phyloP scores from a whole-genome alignment of 306 rosid species.

The Mimosa bimucronata region DNA sequence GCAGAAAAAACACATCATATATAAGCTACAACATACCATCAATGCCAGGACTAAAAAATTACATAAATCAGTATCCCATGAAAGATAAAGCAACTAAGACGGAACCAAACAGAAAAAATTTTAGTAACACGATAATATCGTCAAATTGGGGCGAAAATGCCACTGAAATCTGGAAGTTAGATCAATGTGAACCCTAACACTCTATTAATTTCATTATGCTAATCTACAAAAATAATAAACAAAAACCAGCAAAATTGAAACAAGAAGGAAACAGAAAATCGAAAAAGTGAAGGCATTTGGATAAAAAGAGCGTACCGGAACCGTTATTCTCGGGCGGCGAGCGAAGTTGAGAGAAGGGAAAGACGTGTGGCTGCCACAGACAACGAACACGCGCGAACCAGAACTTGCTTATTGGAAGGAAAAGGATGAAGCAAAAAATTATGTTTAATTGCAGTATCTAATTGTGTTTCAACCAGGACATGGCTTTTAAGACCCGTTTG shows the following conservation, averaged over 20 bases:
- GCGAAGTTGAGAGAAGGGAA: neutral
- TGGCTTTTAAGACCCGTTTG: neutral
- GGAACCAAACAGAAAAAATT: neutral
- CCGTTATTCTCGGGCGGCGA: neutral
- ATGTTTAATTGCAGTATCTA: neutral
- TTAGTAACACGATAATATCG: neutral
- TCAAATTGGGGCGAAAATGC: no score
- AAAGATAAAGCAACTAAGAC: neutral
- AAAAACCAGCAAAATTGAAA: neutral
- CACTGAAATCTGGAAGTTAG: neutral
- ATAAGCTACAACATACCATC: neutral
- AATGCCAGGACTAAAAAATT: neutral
- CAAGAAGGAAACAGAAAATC: neutral
- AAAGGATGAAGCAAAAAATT: no score
- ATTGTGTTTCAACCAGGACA: neutral
- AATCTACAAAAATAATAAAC: neutral
- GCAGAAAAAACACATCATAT: neutral
- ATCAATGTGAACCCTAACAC: neutral
- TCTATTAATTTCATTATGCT: neutral
- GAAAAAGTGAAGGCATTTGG: neutral
- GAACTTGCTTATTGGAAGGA: neutral
- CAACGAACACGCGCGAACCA: neutral
- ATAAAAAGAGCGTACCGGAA: neutral
- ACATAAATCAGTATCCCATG: neutral
- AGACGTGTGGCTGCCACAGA: slow-evolving; percentile 51